Evolutionary conservation across 495 filamentous ascomycete species (phyloP).

Genomic region (Choiromyces venosus): DNA sequence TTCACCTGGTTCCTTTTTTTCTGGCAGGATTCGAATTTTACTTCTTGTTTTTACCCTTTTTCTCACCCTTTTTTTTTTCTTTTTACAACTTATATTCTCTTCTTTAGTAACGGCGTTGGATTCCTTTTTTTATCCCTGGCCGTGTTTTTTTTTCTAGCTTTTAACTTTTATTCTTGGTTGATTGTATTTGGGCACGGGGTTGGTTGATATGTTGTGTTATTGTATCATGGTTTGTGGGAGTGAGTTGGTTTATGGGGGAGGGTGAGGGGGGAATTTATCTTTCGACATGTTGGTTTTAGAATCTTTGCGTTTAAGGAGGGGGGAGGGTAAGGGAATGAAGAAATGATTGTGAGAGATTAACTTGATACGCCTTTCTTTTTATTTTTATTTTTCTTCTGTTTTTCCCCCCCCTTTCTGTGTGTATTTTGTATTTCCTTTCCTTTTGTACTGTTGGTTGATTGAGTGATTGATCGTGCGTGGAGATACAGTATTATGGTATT

Average conservation of each 20-base stretch:
- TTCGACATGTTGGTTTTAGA: conserved; percentile 24
- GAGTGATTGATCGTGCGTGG: neutral
- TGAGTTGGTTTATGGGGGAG: conserved; percentile 24
- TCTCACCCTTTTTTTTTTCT: conserved; percentile 7
- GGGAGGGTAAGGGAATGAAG: conserved; percentile 11
- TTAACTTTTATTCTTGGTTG: conserved; percentile 5
- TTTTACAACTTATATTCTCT: conserved; percentile 5
- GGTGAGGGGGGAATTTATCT: conserved; percentile 20
- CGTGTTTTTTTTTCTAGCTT: neutral
- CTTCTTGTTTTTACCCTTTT: conserved; percentile 34
- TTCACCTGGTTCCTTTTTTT: neutral
- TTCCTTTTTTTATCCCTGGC: conserved; percentile 27
- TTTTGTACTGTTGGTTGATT: conserved; percentile 3
- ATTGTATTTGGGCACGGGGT: conserved; percentile 6
- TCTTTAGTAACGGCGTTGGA: conserved; percentile 27
- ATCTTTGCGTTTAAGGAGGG: conserved; percentile 15
- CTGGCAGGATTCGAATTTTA: conserved; percentile 8
- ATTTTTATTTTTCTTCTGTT: conserved; percentile 11
- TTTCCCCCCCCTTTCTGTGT: conserved; percentile 14
- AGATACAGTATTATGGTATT: too few relatives aligned
- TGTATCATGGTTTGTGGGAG: conserved; percentile 6
- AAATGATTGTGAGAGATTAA: conserved; percentile 5
- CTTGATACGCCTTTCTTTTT: conserved; percentile 2
- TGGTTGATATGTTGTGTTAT: conserved; percentile 13
- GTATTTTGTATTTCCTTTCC: conserved; percentile 19